Base-by-base conservation (phyloP, 192 early-diverging fungal species). In the Hyaloraphidium curvatum region DNA sequence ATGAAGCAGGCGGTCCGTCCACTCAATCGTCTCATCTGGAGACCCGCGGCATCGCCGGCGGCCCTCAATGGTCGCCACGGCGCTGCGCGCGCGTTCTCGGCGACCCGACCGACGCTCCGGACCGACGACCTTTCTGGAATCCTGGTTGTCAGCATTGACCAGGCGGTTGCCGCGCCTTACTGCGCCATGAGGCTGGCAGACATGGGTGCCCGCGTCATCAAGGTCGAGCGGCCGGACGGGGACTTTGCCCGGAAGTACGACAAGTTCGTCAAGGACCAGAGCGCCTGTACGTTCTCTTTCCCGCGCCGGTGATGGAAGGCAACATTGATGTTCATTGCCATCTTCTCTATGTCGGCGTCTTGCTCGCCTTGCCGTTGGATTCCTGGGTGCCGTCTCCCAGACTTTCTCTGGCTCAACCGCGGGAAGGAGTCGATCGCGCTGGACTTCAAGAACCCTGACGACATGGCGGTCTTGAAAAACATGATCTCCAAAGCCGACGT, bases 191-290 rank as follows among this genome's bases (percentile, higher is more conserved):
- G 25, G 25, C 23, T 48, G 7, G 43, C 43, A 9, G 43, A 48
- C 23, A 25, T 25, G 17, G 43, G 43, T 25, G 43, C 43, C 23
- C 43, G 43, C 11, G 43, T 48, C 43, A 48, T 48, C 11, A 48
- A 48, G 23, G 43, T 48, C 14, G 43, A 48, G 19, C 43, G 43
- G 9, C 14, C 14, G 23, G 43, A 48, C 5, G 43, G 43, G 14
- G 43, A 48, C 43, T 48, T 48, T 48, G 43, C 43, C 14, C 43
- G 43, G 11, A 25, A 25, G 17, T 48, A 48, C 43, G 43, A 48
- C 23, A 14, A 25, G 7, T 25, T 22, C 23, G 43, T 48, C 4
- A n/a, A n/a, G n/a, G n/a, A n/a, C n/a, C n/a, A n/a, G n/a, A n/a
- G n/a, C n/a, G n/a, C n/a, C n/a, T n/a, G n/a, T n/a, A n/a, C n/a